These are phyloP conservation scores for Backusella psychrophila DNA, from an alignment of 192 early-diverging fungal species.

Conservation along the genomic window DNA sequence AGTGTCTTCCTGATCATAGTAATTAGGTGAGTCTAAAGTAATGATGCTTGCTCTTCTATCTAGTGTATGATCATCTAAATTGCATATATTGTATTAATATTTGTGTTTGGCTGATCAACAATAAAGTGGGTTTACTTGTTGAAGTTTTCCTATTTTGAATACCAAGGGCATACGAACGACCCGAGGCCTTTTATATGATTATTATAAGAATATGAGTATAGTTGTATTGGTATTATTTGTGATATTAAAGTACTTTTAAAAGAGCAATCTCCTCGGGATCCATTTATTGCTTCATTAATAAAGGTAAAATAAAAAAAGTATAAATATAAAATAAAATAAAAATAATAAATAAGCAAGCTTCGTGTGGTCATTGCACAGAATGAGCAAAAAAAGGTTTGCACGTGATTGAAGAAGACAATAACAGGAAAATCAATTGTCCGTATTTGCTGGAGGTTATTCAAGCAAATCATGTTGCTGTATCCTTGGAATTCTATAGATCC, in stretches of 20 bases:
- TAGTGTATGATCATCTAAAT: background rate
- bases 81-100: background rate
- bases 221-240: background rate
- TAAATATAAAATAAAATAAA: background rate
- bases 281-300: conserved; percentile 23
- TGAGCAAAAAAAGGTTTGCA: background rate
- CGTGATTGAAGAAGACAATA: background rate
- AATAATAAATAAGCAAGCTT: background rate
- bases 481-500: too few species aligned
- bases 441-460: too few species aligned
- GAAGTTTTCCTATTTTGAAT: background rate
- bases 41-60: background rate
- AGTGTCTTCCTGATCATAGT: background rate
- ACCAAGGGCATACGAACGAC: background rate
- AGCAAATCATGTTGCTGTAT: too few species aligned
- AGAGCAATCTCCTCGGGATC: conserved; percentile 11
- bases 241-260: background rate
- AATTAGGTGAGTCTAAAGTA: background rate
- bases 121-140: background rate
- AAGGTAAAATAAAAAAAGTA: background rate
- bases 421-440: background rate
- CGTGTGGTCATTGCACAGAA: background rate
- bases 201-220: background rate
- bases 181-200: background rate
- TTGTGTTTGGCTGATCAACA: background rate